phyloP scores from a whole-genome alignment of 2,329 filamentous ascomycete genomes.

The Venturia asperata region DNA sequence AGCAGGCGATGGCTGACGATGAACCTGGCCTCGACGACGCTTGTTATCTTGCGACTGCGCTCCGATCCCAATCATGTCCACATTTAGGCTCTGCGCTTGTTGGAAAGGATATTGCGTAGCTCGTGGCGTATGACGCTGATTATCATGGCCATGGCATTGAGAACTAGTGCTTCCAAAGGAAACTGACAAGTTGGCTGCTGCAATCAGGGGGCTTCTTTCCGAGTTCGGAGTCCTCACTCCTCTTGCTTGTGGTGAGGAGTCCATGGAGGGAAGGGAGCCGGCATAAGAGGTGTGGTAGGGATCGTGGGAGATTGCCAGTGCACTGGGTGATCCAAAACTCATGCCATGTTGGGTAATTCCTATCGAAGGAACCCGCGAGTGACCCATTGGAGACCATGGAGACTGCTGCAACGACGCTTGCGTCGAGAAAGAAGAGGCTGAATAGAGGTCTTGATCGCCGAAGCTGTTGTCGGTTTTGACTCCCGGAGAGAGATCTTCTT shows the following conservation, averaged over 20 bases:
- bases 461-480: not conserved
- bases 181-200: not conserved
- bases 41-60: constrained; percentile 10
- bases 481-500: constrained; percentile 3
- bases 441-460: not conserved
- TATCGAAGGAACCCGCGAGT: not conserved
- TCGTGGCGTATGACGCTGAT: constrained; percentile 8
- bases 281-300: not conserved
- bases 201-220: not conserved
- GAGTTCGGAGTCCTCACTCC: constrained; percentile 1
- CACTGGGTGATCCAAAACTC: not conserved
- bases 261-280: not conserved
- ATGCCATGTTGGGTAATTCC: not conserved
- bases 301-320: not conserved
- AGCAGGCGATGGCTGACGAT: constrained; percentile 12
- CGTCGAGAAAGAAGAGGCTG: constrained; percentile 8
- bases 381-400: constrained; percentile 4
- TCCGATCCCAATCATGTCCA: not conserved
- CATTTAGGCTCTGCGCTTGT: not conserved
- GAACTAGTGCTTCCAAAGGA: not conserved
- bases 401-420: constrained; percentile 8
- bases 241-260: constrained; percentile 11
- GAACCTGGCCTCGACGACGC: constrained; percentile 8
- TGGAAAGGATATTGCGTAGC: constrained; percentile 4
- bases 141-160: not conserved